phyloP scores from a whole-genome alignment of 805 yeast species.

The Myxozyma neotropica region DNA sequence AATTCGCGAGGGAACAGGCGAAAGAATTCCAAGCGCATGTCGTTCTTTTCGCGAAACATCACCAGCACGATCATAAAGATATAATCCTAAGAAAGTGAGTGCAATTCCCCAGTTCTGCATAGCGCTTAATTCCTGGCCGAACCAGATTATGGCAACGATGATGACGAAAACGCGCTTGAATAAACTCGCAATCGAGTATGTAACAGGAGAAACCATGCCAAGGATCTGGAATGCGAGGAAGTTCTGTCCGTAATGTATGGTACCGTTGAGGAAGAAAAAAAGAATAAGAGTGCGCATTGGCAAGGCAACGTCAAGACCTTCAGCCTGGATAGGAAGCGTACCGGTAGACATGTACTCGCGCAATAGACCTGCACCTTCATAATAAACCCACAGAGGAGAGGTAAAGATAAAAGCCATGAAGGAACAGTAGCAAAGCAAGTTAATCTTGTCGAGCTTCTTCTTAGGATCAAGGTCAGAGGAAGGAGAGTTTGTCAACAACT shows the following conservation, averaged over 20 bases:
- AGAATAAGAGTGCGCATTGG: slow-evolving; percentile 42
- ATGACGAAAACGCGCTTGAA: slow-evolving; percentile 87
- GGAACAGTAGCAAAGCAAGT: slow-evolving; percentile 79
- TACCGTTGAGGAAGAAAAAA: slow-evolving; percentile 64
- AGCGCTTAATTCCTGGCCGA: slow-evolving; percentile 49
- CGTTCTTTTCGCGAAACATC: slow-evolving; percentile 37
- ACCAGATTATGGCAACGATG: slow-evolving; percentile 70
- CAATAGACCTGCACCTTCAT: slow-evolving; percentile 52
- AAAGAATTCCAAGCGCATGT: slow-evolving; percentile 7
- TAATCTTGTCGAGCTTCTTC: slow-evolving; percentile 72
- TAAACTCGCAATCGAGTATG: slow-evolving; percentile 84
- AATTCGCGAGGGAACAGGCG: slow-evolving; percentile 6
- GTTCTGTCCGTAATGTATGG: slow-evolving; percentile 78
- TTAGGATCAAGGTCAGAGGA: slow-evolving; percentile 34
- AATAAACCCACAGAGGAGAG: slow-evolving; percentile 67
- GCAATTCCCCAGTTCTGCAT: slow-evolving; percentile 48
- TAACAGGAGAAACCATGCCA: slow-evolving; percentile 79
- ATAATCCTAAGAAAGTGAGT: slow-evolving; percentile 46
- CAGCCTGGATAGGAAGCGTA: slow-evolving; percentile 27
- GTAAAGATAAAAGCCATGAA: slow-evolving; percentile 70
- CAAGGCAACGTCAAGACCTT: slow-evolving; percentile 40
- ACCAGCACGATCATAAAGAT: slow-evolving; percentile 49
- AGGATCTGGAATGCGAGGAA: slow-evolving; percentile 77
- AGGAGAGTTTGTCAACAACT: slow-evolving; percentile 58
- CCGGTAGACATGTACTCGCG: slow-evolving; percentile 29